Evolutionary conservation across 345 rosid species (phyloP), one percentile per base, ranked within the genome.

Genomic region (Barbarea vulgaris): DNA sequence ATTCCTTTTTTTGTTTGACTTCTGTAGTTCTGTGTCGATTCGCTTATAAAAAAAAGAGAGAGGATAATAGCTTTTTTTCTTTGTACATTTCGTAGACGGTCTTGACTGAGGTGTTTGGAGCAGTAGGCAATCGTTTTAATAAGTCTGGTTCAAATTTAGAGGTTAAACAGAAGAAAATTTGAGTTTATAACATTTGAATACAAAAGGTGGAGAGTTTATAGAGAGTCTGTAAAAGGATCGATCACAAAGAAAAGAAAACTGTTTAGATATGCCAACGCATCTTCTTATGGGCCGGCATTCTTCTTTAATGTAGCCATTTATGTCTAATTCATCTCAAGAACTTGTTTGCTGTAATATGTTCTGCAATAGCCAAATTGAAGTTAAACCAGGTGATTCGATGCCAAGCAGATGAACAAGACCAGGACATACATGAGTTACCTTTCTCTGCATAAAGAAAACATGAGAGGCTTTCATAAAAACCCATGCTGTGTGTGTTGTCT

Each of bases 341-440:
- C 77, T 79, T 89, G 79, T 85, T 63, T 69, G 84, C 91, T 57
- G n/a, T n/a, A n/a, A 88, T 18, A 82, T 86, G 73, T 77, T 94
- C 96, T 51, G 96, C 97, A 70, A 94, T 91, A 1, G 97, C 96
- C 87, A 94, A 59, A 85, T 90, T 70, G 96, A 86, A 27, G 98
- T 94, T 53, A 94, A 78, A 61, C 98, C 98, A n/a, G 98, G 98
- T 0, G 98, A 90, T 74, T 94, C 96, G 6, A 94, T 88, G 53
- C 97, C 98, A 14, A 84, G 87, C 69, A 94, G 93, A 81, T 89
- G 91, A 19, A 89, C 93, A 47, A 94, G 96, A 64, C 96, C 97
- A 19, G 87, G 82, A 33, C 91, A 77, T 59, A 93, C 93, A 71
- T 94, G 96, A 73, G 57, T 67, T 52, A 88, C 96, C 72, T 86